Conservation (phyloP, 2,329 filamentous ascomycete species). For the Ceratocystis eucalypticola region DNA sequence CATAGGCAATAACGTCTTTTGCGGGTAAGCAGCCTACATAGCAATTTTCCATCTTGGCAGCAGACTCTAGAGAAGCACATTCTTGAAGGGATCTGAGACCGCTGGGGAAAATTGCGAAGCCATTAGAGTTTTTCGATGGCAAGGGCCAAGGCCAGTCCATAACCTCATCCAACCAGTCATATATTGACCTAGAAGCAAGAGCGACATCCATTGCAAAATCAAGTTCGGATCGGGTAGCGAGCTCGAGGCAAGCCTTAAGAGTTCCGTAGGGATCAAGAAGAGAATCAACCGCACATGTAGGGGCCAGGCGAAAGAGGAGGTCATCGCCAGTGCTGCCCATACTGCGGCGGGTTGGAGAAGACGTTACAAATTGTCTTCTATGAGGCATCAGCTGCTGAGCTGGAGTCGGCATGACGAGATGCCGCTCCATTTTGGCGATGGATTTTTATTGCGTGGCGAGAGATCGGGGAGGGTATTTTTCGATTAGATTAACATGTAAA, state of each 20-base stretch:
- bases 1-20: conserved; percentile 52
- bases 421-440: conserved; percentile 15
- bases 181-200: conserved; percentile 54
- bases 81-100: conserved; percentile 12
- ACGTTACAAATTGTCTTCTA: conserved; percentile 30
- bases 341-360: conserved; percentile 35
- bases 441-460: background rate
- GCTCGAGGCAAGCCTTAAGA: conserved; percentile 46
- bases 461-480: background rate
- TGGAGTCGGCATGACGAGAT: conserved; percentile 25
- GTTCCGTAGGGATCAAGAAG: conserved; percentile 41
- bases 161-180: conserved; percentile 64
- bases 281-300: conserved; percentile 46
- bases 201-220: conserved; percentile 60
- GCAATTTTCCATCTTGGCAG: conserved; percentile 5
- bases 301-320: conserved; percentile 47
- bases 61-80: conserved; percentile 11
- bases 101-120: conserved; percentile 33
- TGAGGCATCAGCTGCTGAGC: conserved; percentile 27
- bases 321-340: conserved; percentile 33
- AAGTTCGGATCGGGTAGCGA: conserved; percentile 50
- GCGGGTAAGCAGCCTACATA: conserved; percentile 55
- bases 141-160: conserved; percentile 44
- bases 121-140: conserved; percentile 32
- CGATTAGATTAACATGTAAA: background rate